These are phyloP conservation scores for Camelina sativa DNA, from an alignment of 345 rosid species.

Conservation along the genomic window DNA sequence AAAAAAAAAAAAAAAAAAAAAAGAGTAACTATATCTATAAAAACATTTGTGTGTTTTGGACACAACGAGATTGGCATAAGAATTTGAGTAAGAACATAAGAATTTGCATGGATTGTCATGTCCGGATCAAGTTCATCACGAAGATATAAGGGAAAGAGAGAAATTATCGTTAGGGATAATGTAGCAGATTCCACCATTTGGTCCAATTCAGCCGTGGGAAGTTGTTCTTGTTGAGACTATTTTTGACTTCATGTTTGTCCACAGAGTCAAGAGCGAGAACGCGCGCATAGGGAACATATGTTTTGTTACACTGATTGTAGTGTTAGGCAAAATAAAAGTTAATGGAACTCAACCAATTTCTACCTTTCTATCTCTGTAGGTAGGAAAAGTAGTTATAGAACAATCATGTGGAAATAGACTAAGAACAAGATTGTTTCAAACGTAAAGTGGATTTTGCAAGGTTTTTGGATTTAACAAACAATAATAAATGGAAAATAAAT, in stretches of 20 bases:
- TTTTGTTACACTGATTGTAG: too few relatives aligned
- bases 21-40: too few relatives aligned
- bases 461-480: constrained; percentile 1
- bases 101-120: constrained; percentile 70
- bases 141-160: constrained; percentile 60
- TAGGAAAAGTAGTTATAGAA: background rate
- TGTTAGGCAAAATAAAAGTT: background rate
- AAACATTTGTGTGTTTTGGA: background rate
- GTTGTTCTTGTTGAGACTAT: constrained; percentile 37
- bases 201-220: too few relatives aligned
- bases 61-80: constrained; percentile 56
- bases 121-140: constrained; percentile 63
- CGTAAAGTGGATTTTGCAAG: background rate
- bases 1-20: too few relatives aligned
- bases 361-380: background rate
- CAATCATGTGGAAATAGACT: background rate
- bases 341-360: background rate
- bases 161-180: constrained; percentile 70
- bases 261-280: too few relatives aligned
- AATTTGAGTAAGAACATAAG: constrained; percentile 69
- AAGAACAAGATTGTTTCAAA: constrained; percentile 1
- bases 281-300: too few relatives aligned
- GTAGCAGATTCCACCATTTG: constrained; percentile 67
- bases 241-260: constrained; percentile 38
- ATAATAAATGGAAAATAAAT: constrained; percentile 16